Conservation (phyloP, 306 rosid genomes). For the Prunus campanulata region DNA sequence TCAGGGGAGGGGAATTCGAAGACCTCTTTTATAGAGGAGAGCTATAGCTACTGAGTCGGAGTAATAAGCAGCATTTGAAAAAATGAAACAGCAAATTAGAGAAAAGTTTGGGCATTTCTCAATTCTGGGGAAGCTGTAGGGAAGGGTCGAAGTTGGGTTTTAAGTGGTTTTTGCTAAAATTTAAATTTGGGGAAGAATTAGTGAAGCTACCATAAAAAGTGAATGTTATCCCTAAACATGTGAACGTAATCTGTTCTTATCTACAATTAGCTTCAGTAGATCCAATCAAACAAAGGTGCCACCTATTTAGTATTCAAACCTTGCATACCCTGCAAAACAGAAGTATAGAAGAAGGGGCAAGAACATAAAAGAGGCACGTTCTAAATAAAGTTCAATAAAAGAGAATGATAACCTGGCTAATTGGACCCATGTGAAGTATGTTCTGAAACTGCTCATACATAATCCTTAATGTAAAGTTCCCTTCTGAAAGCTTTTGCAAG, state of each 20-base stretch:
- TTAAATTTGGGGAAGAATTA: background rate
- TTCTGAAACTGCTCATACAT: conserved; percentile 87
- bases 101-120: background rate
- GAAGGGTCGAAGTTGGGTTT: background rate
- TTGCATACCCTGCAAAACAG: no score
- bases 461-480: conserved; percentile 78
- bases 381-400: background rate
- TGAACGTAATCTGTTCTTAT: background rate
- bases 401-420: conserved; percentile 49
- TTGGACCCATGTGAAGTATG: conserved; percentile 79
- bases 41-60: background rate
- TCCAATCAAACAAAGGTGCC: background rate
- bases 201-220: background rate
- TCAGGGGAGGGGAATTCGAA: background rate
- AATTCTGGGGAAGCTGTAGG: background rate
- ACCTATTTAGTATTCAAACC: no score
- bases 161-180: background rate
- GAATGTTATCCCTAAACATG: background rate
- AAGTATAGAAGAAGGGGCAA: background rate
- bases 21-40: background rate
- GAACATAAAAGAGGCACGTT: background rate
- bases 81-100: background rate
- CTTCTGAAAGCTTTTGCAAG: conserved; percentile 77
- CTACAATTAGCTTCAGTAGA: background rate
- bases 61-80: background rate